Percentiles rank a stretch among this genome's conserved stretches.
Evolutionary conservation across 2,329 filamentous ascomycete genomes (phyloP).

Genomic region (Nothophoma quercina): DNA sequence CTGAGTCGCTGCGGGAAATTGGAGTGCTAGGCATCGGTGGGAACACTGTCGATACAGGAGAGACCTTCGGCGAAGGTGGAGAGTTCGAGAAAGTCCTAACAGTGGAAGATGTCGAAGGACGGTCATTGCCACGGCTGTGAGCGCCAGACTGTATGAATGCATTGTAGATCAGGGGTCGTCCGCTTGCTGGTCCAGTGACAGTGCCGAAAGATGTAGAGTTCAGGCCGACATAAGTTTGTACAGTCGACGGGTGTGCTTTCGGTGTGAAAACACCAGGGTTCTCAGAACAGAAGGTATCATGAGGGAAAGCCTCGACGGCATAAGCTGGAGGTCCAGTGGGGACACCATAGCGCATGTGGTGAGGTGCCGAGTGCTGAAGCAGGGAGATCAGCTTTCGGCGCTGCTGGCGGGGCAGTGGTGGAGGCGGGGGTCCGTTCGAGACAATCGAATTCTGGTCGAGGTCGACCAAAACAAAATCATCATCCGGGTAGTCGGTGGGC

Average conservation of each 20-base stretch:
- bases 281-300: slow-evolving; percentile 88
- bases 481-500: slow-evolving; percentile 83
- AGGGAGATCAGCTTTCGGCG: slow-evolving; percentile 88
- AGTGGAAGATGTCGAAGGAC: slow-evolving; percentile 65
- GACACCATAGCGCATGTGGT: slow-evolving; percentile 86
- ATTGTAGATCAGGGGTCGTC: slow-evolving; percentile 80
- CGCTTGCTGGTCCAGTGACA: slow-evolving; percentile 59
- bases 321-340: slow-evolving; percentile 89
- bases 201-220: slow-evolving; percentile 89
- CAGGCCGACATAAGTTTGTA: slow-evolving; percentile 86
- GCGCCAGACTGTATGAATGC: slow-evolving; percentile 84
- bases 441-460: slow-evolving; percentile 91
- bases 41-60: slow-evolving; percentile 80
- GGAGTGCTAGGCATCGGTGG: slow-evolving; percentile 78
- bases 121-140: slow-evolving; percentile 67
- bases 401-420: slow-evolving; percentile 83
- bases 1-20: slow-evolving; percentile 89
- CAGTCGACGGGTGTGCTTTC: slow-evolving; percentile 71
- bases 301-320: slow-evolving; percentile 89
- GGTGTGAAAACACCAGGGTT: slow-evolving; percentile 81
- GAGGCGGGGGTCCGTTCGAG: slow-evolving; percentile 77
- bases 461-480: slow-evolving; percentile 95
- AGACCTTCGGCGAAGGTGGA: slow-evolving; percentile 68
- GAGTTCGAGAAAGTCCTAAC: slow-evolving; percentile 52
- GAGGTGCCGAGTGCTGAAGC: slow-evolving; percentile 87